Evolutionary conservation across 2,329 filamentous ascomycete species (phyloP).

Genomic region (Aspergillus spinulosporus): DNA sequence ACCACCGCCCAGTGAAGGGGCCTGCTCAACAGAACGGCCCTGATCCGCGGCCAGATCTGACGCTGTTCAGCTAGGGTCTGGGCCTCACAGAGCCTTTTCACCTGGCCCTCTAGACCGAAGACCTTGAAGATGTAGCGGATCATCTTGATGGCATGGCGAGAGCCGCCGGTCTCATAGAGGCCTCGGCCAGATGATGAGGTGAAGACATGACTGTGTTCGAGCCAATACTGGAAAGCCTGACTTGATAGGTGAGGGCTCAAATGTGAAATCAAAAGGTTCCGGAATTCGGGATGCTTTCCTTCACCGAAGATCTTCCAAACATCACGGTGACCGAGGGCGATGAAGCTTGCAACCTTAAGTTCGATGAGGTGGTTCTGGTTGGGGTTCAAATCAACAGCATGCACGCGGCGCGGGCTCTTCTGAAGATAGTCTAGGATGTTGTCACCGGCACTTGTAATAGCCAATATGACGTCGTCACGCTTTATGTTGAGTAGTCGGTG

Average conservation of each 20-base stretch:
- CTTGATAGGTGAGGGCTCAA: background rate
- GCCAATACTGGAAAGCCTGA: conserved; percentile 1
- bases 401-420: background rate
- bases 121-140: background rate
- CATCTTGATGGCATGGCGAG: background rate
- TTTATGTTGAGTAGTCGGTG: background rate
- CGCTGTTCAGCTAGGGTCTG: background rate
- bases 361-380: conserved; percentile 1
- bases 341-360: background rate
- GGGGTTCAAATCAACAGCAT: conserved; percentile 1
- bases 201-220: background rate
- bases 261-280: background rate
- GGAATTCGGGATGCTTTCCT: background rate
- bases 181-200: background rate
- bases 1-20: background rate
- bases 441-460: conserved; percentile 3
- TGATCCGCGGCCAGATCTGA: background rate
- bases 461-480: background rate
- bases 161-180: background rate
- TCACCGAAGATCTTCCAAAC: background rate
- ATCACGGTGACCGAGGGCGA: background rate
- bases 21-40: background rate
- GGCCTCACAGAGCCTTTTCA: background rate
- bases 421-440: background rate
- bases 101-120: background rate